Base-by-base conservation (phyloP, 2,329 filamentous ascomycete genomes). In the Calonectria pteridis region DNA sequence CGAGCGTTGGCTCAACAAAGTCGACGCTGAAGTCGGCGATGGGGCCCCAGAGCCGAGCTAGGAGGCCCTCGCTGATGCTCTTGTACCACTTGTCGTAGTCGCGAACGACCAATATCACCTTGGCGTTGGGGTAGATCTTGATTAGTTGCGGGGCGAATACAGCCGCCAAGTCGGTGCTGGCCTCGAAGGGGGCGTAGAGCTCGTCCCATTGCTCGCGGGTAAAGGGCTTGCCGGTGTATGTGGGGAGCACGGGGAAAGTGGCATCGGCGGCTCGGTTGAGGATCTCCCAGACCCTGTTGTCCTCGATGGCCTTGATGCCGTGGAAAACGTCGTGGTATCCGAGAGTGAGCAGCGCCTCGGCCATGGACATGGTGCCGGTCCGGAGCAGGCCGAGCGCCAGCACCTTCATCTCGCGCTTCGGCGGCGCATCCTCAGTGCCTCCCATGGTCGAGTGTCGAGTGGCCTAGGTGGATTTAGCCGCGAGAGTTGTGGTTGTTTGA, bases 291-390 rank as follows among this genome's bases (percentile, higher is more conserved):
- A 82, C 77, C 28, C 73, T 23, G 3, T 73, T 64, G 9, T 70
- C 65, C 40, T 81, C 73, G 18, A 84, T 70, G 28, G 75, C 77
- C 26, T 80, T 73, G 59, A 80, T 66, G 7, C 78, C 78, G 51
- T 85, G 83, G 67, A 83, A 81, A 9, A 84, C 83, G 51, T 82
- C 76, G 7, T 81, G 59, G 73, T 84, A 84, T 67, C 83, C 83
- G 0, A 84, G 75, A 3, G 80, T 77, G 0, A 76, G 77, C 43
- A 84, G 81, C 1, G 84, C 84, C 10, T 81, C 73, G 1, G 79
- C 78, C 50, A 85, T 81, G n/a, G 84, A 85, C 1, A 81, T 80
- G 23, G 81, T 79, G 9, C 82, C 83, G 3, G 83, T 84, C 11
- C 82, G 81, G 1, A 79, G 77, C 9, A 83, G 78, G 7, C 83